A percentile compares a stretch with the other conserved stretches of the same genome.
phyloP scores from a whole-genome alignment of 2,329 filamentous ascomycete genomes.

The Trichophyton verrucosum region DNA sequence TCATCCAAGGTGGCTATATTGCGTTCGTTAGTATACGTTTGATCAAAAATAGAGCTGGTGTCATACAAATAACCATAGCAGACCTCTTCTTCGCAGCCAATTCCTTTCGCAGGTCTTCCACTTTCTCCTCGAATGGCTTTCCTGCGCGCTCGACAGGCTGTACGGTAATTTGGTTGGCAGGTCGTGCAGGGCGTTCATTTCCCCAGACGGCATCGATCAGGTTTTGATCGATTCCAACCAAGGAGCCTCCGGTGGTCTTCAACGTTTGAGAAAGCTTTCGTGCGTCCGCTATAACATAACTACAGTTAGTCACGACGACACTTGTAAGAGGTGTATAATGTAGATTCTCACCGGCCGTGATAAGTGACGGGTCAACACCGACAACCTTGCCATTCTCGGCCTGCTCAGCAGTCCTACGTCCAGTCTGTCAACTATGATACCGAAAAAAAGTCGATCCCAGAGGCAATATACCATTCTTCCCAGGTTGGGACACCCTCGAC shows the following conservation, averaged over 20 bases:
- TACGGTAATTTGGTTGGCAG: constrained; percentile 59
- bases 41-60: background rate
- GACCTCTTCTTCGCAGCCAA: constrained; percentile 77
- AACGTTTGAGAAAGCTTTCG: constrained; percentile 74
- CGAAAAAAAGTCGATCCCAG: constrained; percentile 5
- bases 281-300: constrained; percentile 40
- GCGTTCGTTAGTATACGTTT: background rate
- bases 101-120: constrained; percentile 78
- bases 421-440: constrained; percentile 8
- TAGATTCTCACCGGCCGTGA: constrained; percentile 49
- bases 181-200: constrained; percentile 56
- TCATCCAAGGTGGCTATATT: constrained; percentile 70
- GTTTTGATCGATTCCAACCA: constrained; percentile 67
- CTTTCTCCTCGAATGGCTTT: constrained; percentile 69
- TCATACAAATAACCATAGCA: constrained; percentile 65
- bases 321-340: background rate
- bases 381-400: constrained; percentile 77
- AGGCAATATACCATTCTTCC: constrained; percentile 67
- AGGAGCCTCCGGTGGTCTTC: constrained; percentile 65
- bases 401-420: constrained; percentile 56
- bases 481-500: constrained; percentile 89
- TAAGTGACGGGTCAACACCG: constrained; percentile 77
- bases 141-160: constrained; percentile 64
- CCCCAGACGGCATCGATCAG: constrained; percentile 89
- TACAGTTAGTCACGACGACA: constrained; percentile 2